A percentile compares a stretch with the other conserved stretches of the same genome.
These are phyloP conservation scores for Penicillium salamii DNA, from an alignment of 495 filamentous ascomycete genomes.

Conservation along the genomic window DNA sequence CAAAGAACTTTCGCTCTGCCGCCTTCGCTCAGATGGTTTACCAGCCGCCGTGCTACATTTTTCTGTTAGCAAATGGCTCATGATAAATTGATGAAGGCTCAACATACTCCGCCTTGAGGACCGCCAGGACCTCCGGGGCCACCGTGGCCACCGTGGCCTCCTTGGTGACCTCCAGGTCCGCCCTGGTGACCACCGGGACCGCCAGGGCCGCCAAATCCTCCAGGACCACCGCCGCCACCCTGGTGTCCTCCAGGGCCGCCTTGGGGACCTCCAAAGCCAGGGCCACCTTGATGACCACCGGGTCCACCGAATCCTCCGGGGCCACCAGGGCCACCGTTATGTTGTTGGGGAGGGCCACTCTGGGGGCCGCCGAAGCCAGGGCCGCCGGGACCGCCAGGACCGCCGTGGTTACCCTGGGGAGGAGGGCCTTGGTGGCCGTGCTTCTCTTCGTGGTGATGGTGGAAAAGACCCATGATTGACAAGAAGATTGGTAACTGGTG, in stretches of 20 bases:
- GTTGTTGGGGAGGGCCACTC: background rate
- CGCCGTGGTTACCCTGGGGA: background rate
- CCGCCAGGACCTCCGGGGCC: background rate
- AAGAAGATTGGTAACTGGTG: background rate
- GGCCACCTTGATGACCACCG: background rate
- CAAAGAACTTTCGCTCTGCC: background rate
- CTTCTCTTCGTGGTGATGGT: background rate
- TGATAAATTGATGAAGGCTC: background rate
- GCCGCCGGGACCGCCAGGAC: background rate
- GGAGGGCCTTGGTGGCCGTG: background rate
- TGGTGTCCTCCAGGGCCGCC: background rate
- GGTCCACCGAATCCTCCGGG: background rate
- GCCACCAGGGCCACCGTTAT: background rate
- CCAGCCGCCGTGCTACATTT: background rate
- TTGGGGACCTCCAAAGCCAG: background rate
- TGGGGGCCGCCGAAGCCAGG: background rate
- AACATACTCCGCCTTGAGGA: background rate
- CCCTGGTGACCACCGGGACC: background rate
- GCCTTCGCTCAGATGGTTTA: background rate
- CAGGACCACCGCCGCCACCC: background rate
- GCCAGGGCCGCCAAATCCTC: background rate
- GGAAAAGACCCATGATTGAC: conserved; percentile 1
- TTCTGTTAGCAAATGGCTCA: background rate
- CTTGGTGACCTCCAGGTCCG: background rate
- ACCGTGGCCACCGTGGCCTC: background rate